These are phyloP conservation scores for Obelidium mucronatum DNA, from an alignment of 192 early-diverging fungal species.

Conservation along the genomic window DNA sequence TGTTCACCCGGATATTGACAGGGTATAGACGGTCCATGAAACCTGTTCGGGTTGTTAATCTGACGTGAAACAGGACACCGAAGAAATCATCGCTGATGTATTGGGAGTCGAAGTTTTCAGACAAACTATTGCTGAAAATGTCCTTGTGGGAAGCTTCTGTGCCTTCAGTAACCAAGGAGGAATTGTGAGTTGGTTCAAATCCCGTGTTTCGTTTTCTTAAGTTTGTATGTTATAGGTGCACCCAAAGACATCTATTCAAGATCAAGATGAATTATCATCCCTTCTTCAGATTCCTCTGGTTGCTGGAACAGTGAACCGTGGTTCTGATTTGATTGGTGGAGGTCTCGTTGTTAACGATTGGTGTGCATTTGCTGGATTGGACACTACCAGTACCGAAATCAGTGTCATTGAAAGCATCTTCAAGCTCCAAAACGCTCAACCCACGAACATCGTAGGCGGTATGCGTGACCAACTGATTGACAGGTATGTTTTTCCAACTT, in stretches of 20 bases:
- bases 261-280: constrained; percentile 97
- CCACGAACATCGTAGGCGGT: constrained; percentile 89
- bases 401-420: constrained; percentile 98
- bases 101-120: constrained; percentile 98
- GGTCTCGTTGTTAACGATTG: constrained; percentile 99
- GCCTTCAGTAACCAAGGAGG: constrained; percentile 98
- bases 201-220: background rate
- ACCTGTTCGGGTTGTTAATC: too few species aligned
- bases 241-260: constrained; percentile 93
- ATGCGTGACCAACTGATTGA: constrained; percentile 96
- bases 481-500: constrained; percentile 22
- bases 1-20: constrained; percentile 97
- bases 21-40: constrained; percentile 43
- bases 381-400: constrained; percentile 96
- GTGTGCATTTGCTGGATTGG: constrained; percentile 95
- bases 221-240: constrained; percentile 56
- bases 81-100: constrained; percentile 99
- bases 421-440: constrained; percentile 92
- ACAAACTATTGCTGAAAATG: constrained; percentile 98
- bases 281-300: constrained; percentile 96
- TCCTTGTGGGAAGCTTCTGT: constrained; percentile 95
- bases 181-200: constrained; percentile 62
- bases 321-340: constrained; percentile 96
- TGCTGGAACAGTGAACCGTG: constrained; percentile 99
- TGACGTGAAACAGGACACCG: constrained; percentile 74